These are phyloP conservation scores for Naumovozyma dairenensis DNA, from an alignment of 805 yeast genomes.

Conservation along the genomic window DNA sequence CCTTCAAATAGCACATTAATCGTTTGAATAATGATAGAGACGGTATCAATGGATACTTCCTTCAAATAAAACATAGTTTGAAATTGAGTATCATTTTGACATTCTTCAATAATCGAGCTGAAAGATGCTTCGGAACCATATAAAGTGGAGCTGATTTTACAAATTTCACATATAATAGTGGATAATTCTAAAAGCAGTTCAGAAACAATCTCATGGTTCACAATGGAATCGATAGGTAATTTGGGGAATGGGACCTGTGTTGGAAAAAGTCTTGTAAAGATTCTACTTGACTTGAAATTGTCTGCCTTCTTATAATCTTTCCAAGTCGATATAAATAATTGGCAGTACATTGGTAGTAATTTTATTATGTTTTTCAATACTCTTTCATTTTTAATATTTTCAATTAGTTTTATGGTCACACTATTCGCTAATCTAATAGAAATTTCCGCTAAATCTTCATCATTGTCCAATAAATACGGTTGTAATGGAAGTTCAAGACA, in stretches of 20 bases:
- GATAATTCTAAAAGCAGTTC: conserved; percentile 66
- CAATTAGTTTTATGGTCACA: conserved; percentile 42
- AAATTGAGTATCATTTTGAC: conserved; percentile 33
- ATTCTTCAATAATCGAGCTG: conserved; percentile 31
- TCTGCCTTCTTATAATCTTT: conserved; percentile 34
- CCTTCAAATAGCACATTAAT: conserved; percentile 44
- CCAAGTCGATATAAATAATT: conserved; percentile 43
- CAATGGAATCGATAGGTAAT: conserved; percentile 61
- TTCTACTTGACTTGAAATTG: conserved; percentile 47
- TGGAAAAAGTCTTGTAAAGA: conserved; percentile 64
- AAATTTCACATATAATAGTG: conserved; percentile 46
- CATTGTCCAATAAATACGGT: conserved; percentile 39
- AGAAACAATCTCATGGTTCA: conserved; percentile 56
- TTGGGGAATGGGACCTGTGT: conserved; percentile 53
- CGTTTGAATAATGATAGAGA: conserved; percentile 36
- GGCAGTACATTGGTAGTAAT: conserved; percentile 44
- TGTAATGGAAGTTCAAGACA: conserved; percentile 50
- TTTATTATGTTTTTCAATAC: conserved; percentile 42
- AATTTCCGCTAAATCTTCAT: conserved; percentile 42
- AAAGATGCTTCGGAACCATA: conserved; percentile 37
- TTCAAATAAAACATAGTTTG: conserved; percentile 34
- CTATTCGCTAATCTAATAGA: conserved; percentile 51
- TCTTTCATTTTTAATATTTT: conserved; percentile 31
- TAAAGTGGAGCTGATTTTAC: conserved; percentile 39
- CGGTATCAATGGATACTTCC: conserved; percentile 34